Evolutionary conservation across 2,329 filamentous ascomycete genomes (phyloP).

Genomic region (Sporothrix phasma): DNA sequence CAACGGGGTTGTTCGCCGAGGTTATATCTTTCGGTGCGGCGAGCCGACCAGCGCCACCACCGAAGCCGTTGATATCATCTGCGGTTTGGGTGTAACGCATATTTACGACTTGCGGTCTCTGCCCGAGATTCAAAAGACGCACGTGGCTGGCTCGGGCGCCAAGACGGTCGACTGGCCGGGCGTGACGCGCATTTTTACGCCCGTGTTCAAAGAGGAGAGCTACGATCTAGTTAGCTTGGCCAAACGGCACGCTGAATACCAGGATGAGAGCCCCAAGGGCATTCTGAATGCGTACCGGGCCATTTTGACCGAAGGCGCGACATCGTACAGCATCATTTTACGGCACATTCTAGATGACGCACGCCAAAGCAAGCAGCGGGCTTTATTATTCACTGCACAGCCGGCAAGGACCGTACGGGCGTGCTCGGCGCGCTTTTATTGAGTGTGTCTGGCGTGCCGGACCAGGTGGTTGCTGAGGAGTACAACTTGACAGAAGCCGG

Average conservation of each 20-base stretch:
- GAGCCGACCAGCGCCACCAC: slow-evolving; percentile 51
- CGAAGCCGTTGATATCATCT: slow-evolving; percentile 42
- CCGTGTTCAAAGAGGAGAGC: slow-evolving; percentile 54
- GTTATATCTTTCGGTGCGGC: slow-evolving; percentile 55
- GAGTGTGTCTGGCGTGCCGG: slow-evolving; percentile 50
- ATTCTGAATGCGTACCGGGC: slow-evolving; percentile 35
- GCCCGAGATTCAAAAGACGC: slow-evolving; percentile 44
- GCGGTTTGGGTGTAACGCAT: slow-evolving; percentile 47
- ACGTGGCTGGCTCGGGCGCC: slow-evolving; percentile 22
- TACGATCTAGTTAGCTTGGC: slow-evolving; percentile 55
- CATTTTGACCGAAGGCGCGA: slow-evolving; percentile 46
- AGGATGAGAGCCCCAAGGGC: slow-evolving; percentile 34
- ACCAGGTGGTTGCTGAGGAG: slow-evolving; percentile 52
- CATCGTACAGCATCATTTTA: slow-evolving; percentile 25
- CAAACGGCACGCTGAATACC: slow-evolving; percentile 50
- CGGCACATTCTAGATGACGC: slow-evolving; percentile 39
- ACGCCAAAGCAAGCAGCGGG: neutral
- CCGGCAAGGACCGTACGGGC: slow-evolving; percentile 69
- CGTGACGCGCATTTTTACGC: slow-evolving; percentile 47
- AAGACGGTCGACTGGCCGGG: slow-evolving; percentile 37
- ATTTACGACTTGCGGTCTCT: slow-evolving; percentile 60
- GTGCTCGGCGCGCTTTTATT: slow-evolving; percentile 58
- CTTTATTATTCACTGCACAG: slow-evolving; percentile 54
- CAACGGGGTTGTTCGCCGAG: slow-evolving; percentile 4
- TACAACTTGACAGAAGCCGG: slow-evolving; percentile 59